Conservation (phyloP, 495 filamentous ascomycete species). For the Filosporella fistucella region DNA sequence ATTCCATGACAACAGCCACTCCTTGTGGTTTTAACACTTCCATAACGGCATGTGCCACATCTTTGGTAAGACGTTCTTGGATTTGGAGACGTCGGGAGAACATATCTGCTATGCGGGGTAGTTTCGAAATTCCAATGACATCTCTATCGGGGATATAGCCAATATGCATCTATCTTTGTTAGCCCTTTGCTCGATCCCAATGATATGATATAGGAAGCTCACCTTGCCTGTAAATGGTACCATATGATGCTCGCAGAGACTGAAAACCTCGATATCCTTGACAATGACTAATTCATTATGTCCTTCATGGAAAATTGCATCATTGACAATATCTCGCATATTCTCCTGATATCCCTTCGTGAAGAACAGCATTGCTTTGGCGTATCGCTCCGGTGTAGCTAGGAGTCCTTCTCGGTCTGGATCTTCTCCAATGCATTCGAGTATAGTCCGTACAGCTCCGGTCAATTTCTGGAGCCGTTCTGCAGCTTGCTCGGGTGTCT, state of each 20-base stretch:
- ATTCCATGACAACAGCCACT: conserved; percentile 96
- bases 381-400: conserved; percentile 85
- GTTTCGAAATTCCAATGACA: conserved; percentile 92
- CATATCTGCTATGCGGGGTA: conserved; percentile 95
- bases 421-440: conserved; percentile 96
- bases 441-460: conserved; percentile 81
- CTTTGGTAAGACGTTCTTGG: conserved; percentile 91
- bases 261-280: conserved; percentile 95
- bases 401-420: conserved; percentile 85
- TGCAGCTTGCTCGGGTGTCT: conserved; percentile 66
- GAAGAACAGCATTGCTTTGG: conserved; percentile 96
- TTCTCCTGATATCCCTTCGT: conserved; percentile 99
- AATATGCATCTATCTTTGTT: conserved; percentile 77
- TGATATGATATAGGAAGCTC: no score
- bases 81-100: conserved; percentile 91
- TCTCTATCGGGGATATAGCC: conserved; percentile 86
- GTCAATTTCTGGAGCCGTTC: conserved; percentile 71
- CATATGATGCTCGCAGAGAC: conserved; percentile 95
- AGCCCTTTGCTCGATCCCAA: no score
- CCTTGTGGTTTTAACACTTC: conserved; percentile 92
- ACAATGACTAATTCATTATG: conserved; percentile 97
- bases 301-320: conserved; percentile 93
- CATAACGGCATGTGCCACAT: conserved; percentile 89
- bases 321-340: conserved; percentile 86
- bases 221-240: conserved; percentile 95